Conservation (phyloP, 352 stramenopile genomes). For the Globisporangium nagaii region DNA sequence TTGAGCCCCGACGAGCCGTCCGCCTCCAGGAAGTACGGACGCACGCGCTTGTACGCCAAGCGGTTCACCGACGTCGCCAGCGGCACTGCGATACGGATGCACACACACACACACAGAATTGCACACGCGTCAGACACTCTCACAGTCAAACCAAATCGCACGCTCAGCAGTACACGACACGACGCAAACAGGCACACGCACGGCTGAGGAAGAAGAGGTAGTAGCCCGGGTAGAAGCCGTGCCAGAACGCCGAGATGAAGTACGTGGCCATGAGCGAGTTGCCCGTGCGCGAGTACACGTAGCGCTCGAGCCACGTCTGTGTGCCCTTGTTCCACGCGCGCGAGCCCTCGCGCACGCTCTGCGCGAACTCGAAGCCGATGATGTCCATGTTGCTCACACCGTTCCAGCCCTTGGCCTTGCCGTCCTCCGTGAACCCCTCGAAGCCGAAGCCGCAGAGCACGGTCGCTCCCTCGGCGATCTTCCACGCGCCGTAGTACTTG, state of each 20-base stretch:
- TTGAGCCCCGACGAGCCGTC: conserved; percentile 40
- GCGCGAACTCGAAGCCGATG: conserved; percentile 91
- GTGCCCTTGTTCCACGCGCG: conserved; percentile 97
- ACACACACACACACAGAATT: conserved; percentile 1
- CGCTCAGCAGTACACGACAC: too few relatives aligned
- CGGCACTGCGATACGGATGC: conserved; percentile 26
- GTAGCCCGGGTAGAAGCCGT: conserved; percentile 97
- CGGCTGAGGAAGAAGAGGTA: conserved; percentile 93
- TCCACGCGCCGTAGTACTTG: conserved; percentile 98
- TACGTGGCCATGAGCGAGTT: conserved; percentile 91
- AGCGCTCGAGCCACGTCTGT: conserved; percentile 92
- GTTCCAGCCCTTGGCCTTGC: conserved; percentile 88
- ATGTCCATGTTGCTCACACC: conserved; percentile 96
- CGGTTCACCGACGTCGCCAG: conserved; percentile 66
- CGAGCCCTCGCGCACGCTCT: conserved; percentile 86
- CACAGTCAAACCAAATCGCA: background rate
- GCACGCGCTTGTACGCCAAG: conserved; percentile 54
- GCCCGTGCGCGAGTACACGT: conserved; percentile 92
- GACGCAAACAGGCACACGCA: conserved; percentile 16
- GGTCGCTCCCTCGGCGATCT: conserved; percentile 76
- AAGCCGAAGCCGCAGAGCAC: conserved; percentile 90
- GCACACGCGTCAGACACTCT: too few relatives aligned
- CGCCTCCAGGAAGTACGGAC: conserved; percentile 55
- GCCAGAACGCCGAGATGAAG: conserved; percentile 93
- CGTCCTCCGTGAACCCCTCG: conserved; percentile 91